Evolutionary conservation across 169 alveolate genomes (phyloP).

Genomic region (Plasmodium ovale): DNA sequence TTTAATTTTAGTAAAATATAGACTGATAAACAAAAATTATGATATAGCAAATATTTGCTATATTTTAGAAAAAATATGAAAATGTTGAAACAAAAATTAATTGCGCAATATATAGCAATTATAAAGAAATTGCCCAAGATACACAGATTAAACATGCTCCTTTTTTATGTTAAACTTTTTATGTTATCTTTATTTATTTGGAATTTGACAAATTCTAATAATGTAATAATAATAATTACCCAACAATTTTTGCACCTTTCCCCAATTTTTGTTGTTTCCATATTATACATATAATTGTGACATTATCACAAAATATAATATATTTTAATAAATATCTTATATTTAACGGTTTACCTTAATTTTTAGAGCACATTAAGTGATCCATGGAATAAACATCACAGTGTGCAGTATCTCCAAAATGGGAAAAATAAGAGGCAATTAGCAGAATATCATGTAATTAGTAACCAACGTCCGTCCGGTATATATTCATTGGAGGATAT

Average conservation of each 20-base stretch:
- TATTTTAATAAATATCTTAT: neutral
- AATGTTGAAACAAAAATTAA: neutral
- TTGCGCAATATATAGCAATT: neutral
- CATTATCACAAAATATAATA: neutral
- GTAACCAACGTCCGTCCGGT: neutral
- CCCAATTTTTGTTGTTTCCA: neutral
- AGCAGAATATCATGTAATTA: neutral
- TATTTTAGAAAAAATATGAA: neutral
- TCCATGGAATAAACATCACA: neutral
- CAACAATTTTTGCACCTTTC: neutral
- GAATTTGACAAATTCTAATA: constrained; percentile 1
- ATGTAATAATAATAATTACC: constrained; percentile 10
- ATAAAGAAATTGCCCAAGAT: neutral
- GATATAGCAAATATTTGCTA: neutral
- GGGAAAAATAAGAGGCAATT: neutral
- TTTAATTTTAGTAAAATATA: neutral
- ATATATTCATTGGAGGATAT: constrained; percentile 18
- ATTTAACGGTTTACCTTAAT: neutral
- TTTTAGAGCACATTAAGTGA: constrained; percentile 15
- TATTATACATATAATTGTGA: too few species aligned
- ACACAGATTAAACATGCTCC: neutral
- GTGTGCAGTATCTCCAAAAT: neutral
- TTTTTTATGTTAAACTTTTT: neutral
- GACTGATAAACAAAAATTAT: neutral
- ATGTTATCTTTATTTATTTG: neutral